These are phyloP conservation scores for Stentor coeruleus DNA, from an alignment of 73 alveolate species.

Conservation along the genomic window DNA sequence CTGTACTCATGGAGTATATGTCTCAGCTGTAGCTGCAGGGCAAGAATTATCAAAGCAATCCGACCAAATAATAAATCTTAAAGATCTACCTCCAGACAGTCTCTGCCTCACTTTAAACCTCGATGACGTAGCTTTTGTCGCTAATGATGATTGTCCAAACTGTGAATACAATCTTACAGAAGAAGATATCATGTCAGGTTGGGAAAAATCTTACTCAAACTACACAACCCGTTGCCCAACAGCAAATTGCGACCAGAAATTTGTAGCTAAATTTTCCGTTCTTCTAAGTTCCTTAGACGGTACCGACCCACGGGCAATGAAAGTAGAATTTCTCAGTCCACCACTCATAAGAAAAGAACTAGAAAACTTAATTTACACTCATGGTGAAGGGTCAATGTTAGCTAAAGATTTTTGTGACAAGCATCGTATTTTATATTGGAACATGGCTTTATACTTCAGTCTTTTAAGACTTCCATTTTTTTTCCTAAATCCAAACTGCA, in stretches of 20 bases:
- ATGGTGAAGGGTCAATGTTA: constrained; percentile 44
- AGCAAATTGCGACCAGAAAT: constrained; percentile 36
- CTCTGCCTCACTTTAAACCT: constrained; percentile 10
- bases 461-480: constrained; percentile 52
- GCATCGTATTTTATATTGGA: constrained; percentile 57
- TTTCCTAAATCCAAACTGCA: constrained; percentile 32
- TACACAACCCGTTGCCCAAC: constrained; percentile 56
- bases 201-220: constrained; percentile 43
- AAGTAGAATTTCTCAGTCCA: constrained; percentile 53
- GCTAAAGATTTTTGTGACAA: constrained; percentile 43
- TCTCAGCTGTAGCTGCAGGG: constrained; percentile 34
- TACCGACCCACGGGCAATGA: not conserved
- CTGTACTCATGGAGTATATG: constrained; percentile 50
- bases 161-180: constrained; percentile 40
- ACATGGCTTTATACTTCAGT: constrained; percentile 51
- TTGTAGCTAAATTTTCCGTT: constrained; percentile 48
- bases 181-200: constrained; percentile 61
- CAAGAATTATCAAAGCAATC: constrained; percentile 10
- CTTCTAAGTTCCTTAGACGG: constrained; percentile 48
- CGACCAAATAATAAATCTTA: not conserved
- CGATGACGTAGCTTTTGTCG: not conserved
- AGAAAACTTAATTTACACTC: constrained; percentile 41
- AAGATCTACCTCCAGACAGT: not conserved
- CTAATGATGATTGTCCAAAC: constrained; percentile 32
- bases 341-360: constrained; percentile 51